Evolutionary conservation across 495 filamentous ascomycete species (phyloP).

Genomic region (Hypoxylon rickii): DNA sequence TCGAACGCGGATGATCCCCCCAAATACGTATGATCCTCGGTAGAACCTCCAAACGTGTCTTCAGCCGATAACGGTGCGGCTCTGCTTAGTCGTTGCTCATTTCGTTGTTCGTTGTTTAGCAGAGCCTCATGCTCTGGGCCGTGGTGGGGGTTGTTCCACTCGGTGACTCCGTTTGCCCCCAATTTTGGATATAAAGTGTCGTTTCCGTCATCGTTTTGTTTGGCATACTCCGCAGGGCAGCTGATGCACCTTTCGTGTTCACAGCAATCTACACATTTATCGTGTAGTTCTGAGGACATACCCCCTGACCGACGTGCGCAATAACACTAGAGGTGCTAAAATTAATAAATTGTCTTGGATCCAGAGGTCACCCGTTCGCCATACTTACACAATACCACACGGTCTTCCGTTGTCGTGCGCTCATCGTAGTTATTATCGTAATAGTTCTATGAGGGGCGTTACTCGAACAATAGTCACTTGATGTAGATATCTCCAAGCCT

Average conservation of each 20-base stretch:
- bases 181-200: conserved; percentile 1
- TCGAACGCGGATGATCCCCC: too few relatives aligned
- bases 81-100: neutral
- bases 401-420: neutral
- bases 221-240: neutral
- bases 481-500: neutral
- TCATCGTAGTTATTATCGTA: neutral
- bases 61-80: neutral
- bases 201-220: neutral
- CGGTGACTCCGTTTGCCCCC: neutral
- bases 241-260: neutral
- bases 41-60: too few relatives aligned
- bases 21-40: too few relatives aligned
- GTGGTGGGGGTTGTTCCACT: neutral
- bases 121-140: neutral
- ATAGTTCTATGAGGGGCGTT: neutral
- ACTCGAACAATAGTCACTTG: neutral
- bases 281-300: neutral
- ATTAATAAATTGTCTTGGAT: neutral
- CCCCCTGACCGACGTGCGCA: neutral
- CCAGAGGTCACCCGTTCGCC: neutral
- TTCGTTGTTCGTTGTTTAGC: neutral
- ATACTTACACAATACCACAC: conserved; percentile 20
- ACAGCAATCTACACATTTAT: neutral
- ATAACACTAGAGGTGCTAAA: conserved; percentile 1